phyloP scores from a whole-genome alignment of 2,329 filamentous ascomycete species.

The Cadophora sp. region DNA sequence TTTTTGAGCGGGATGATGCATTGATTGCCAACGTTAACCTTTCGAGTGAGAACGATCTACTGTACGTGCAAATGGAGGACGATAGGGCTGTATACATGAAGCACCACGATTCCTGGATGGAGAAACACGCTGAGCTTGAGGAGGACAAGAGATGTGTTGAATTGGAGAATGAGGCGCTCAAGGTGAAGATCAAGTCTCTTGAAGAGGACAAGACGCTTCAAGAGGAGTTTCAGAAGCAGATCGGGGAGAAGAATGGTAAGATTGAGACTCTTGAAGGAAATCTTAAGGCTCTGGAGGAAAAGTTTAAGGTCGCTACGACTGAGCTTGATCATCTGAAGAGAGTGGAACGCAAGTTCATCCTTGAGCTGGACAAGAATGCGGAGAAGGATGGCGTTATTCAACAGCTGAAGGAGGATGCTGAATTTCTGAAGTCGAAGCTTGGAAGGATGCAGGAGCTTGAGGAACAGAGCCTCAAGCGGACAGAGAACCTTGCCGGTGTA shows the following conservation, averaged over 20 bases:
- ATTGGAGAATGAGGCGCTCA: background rate
- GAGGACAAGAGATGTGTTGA: background rate
- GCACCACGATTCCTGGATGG: background rate
- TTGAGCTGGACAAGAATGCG: background rate
- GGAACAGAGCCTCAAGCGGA: background rate
- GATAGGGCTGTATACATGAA: background rate
- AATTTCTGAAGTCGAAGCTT: too few species aligned
- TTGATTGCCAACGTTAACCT: background rate
- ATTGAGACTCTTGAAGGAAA: background rate
- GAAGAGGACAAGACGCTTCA: background rate
- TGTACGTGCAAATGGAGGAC: background rate
- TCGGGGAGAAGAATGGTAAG: background rate
- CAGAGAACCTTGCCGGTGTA: background rate
- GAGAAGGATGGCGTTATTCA: background rate
- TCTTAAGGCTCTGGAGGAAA: background rate
- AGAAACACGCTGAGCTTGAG: background rate
- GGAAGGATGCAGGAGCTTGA: background rate
- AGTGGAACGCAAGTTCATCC: conserved; percentile 3
- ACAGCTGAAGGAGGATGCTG: background rate
- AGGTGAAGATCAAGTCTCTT: background rate
- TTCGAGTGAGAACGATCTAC: background rate
- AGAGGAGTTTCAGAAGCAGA: background rate
- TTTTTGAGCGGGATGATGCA: background rate
- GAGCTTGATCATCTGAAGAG: background rate
- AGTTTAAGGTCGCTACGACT: background rate